Percentiles rank a stretch among this genome's conserved stretches.
Conservation (phyloP, 2,329 filamentous ascomycete genomes). For the Ustilaginoidea virens region DNA sequence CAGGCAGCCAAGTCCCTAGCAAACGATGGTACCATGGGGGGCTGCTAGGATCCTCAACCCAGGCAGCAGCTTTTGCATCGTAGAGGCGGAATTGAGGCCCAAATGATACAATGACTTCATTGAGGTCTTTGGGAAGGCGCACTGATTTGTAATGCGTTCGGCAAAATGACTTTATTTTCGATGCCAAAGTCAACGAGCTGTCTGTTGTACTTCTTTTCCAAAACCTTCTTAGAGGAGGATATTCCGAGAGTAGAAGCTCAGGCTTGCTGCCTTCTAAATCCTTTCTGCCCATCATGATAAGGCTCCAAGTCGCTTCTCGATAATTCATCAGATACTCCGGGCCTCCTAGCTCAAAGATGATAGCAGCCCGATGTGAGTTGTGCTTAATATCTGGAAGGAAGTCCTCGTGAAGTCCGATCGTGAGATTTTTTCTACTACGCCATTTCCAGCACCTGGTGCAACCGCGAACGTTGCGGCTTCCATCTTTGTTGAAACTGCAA, state of each 20-base stretch:
- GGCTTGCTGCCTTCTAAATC: constrained; percentile 4
- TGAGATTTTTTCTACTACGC: constrained; percentile 6
- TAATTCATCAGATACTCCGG: constrained; percentile 26
- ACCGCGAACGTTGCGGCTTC: neutral
- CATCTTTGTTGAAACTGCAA: constrained; percentile 5
- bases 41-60: constrained; percentile 6
- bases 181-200: constrained; percentile 10
- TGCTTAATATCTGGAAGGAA: constrained; percentile 12
- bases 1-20: constrained; percentile 12
- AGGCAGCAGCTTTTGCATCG: constrained; percentile 5
- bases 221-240: neutral
- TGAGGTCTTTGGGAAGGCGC: neutral
- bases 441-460: constrained; percentile 9
- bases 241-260: neutral
- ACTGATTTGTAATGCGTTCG: constrained; percentile 11
- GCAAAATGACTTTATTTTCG: constrained; percentile 10
- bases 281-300: neutral
- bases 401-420: constrained; percentile 9
- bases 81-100: constrained; percentile 9
- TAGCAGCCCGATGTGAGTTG: constrained; percentile 16
- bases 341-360: constrained; percentile 33
- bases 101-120: constrained; percentile 8
- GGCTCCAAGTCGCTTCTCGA: constrained; percentile 5
- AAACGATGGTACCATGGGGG: constrained; percentile 4
- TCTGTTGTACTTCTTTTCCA: neutral